A percentile compares a stretch with the other conserved stretches of the same genome.
Conservation (phyloP, 2,329 filamentous ascomycete species). For the Fusarium sacchari region DNA sequence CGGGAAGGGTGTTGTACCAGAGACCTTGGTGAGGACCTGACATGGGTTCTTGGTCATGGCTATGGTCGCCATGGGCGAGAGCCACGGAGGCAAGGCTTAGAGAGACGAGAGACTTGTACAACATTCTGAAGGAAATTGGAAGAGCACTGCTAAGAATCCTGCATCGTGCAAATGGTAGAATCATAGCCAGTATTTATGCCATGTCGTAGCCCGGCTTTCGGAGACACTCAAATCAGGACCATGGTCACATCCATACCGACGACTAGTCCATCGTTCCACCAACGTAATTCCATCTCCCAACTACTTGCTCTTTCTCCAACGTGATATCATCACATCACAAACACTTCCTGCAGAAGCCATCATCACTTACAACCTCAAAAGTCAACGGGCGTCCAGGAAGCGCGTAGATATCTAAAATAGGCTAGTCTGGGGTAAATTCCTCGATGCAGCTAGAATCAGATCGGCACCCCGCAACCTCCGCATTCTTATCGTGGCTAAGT, state of each 20-base stretch:
- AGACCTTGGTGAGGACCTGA: slow-evolving; percentile 77
- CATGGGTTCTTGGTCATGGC: slow-evolving; percentile 67
- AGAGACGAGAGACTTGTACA: slow-evolving; percentile 45
- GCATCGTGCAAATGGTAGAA: rapidly evolving
- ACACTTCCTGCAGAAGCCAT: not conserved
- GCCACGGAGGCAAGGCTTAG: slow-evolving; percentile 60
- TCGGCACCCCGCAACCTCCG: slow-evolving; percentile 14
- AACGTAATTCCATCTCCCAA: not conserved
- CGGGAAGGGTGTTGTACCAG: slow-evolving; percentile 86
- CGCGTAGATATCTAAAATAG: slow-evolving; percentile 31
- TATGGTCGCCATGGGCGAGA: slow-evolving; percentile 64
- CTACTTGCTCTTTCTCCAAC: not conserved
- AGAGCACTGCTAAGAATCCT: not conserved
- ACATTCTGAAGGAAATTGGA: slow-evolving; percentile 33
- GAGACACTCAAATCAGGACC: not conserved
- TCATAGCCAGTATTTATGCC: slow-evolving; percentile 6
- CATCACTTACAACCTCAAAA: not conserved
- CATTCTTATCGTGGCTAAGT: slow-evolving; percentile 41
- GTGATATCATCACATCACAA: not conserved
- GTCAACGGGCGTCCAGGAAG: slow-evolving; percentile 7
- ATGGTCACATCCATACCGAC: not conserved
- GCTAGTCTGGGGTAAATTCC: slow-evolving; percentile 21
- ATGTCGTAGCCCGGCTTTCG: rapidly evolving
- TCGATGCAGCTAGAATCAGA: not conserved
- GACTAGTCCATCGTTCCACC: too few species aligned